Base-by-base conservation (phyloP, 2,329 filamentous ascomycete genomes). In the Epichloe glyceriae region DNA sequence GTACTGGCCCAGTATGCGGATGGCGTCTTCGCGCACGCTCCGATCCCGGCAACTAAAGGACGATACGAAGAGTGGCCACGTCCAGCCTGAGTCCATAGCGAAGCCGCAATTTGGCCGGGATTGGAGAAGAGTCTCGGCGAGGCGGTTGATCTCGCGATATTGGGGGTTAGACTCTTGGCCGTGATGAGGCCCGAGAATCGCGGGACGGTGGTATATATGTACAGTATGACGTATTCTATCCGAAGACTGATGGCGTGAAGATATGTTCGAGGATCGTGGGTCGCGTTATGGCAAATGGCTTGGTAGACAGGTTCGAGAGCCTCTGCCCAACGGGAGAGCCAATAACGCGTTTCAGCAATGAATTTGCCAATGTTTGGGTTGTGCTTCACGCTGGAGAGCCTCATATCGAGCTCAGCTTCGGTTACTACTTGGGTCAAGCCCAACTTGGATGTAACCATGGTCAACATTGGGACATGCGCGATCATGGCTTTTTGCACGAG, bases 51-150 rank as follows among this genome's bases (percentile, higher is more conserved):
- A 73, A 6, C 64, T 67, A 57, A 70, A 68, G 0, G 70, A 61
- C 3, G 67, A 64, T 4, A 72, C 56, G 22, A 71, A 69, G 4
- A 74, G 58, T 0, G 70, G 69, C 69, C 71, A 71, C 6, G 69
- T 70, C 58, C 69, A 71, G 0, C 71, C 71, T 2, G 69, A 66
- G 52, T 73, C 70, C 67, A 73, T 70, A 1, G 71, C 65, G 52
- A 73, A 73, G 47, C 62, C 62, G n/a, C 66, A 67, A 51, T 57
- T 68, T 11, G 60, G 65, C 12, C 64, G 62, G 11, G 61, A 58
- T 26, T 56, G 54, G 22, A 73, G 63, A 3, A 73, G 52, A 2
- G 61, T 64, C 50, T 69, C 67, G 5, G 64, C 62, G 5, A 71
- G 62, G 1, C 53, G 52, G 34, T 65, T 70, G 19, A 73, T 65